These are phyloP conservation scores for Yamadazyma conglobata DNA, from an alignment of 1,139 yeast genomes.

Conservation along the genomic window DNA sequence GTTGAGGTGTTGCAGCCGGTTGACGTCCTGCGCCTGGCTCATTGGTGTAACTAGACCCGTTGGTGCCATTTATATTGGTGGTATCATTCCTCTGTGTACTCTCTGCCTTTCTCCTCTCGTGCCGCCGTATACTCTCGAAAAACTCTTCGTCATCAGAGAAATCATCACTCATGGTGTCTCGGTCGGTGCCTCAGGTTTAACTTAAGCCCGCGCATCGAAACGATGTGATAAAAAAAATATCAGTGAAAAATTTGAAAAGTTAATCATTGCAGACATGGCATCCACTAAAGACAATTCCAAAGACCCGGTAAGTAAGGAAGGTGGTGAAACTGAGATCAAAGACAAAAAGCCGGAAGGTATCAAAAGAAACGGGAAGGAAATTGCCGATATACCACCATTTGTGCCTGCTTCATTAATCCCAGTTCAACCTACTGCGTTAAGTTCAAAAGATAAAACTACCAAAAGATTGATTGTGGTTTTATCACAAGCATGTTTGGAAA, in stretches of 20 bases:
- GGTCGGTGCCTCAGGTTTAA: too few relatives aligned
- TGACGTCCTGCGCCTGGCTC: too few relatives aligned
- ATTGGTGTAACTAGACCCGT: too few relatives aligned
- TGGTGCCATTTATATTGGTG: too few relatives aligned
- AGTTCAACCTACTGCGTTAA: constrained; percentile 74
- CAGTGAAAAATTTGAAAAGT: too few relatives aligned
- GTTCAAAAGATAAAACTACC: constrained; percentile 78
- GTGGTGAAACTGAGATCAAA: background rate
- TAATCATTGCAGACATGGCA: too few relatives aligned
- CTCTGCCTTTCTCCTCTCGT: constrained; percentile 2
- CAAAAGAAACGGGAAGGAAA: constrained; percentile 8
- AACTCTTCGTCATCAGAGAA: constrained; percentile 13
- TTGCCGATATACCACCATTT: constrained; percentile 21
- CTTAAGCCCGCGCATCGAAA: too few relatives aligned
- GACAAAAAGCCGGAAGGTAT: constrained; percentile 5
- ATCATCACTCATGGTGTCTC: constrained; percentile 8
- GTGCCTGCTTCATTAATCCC: constrained; percentile 77
- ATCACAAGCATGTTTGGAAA: constrained; percentile 92
- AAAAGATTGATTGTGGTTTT: constrained; percentile 87
- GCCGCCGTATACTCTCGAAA: constrained; percentile 9
- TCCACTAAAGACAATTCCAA: constrained; percentile 2
- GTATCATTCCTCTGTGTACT: too few relatives aligned
- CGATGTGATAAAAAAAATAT: too few relatives aligned
- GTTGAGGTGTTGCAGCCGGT: too few relatives aligned
- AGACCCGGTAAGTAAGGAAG: background rate